Evolutionary conservation across 2,329 filamentous ascomycete species (phyloP).

Genomic region (Trichoderma guizhouense): DNA sequence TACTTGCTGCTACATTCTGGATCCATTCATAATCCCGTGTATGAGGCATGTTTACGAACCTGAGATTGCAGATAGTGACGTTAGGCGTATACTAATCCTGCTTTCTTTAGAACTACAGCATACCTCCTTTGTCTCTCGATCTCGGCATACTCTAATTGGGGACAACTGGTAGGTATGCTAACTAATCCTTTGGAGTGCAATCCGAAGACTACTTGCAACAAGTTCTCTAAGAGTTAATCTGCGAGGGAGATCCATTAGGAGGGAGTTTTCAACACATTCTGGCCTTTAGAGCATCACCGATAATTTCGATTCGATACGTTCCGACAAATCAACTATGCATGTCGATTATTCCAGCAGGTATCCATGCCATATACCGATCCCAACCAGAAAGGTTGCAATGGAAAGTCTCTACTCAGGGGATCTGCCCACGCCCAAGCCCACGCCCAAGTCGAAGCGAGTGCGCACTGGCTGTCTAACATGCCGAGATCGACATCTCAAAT

Average conservation of each 20-base stretch:
- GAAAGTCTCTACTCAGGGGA: not conserved
- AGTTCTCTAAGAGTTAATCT: not conserved
- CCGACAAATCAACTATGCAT: not conserved
- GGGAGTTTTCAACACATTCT: not conserved
- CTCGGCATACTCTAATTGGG: not conserved
- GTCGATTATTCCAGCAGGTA: not conserved
- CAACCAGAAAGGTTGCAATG: not conserved
- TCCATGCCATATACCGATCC: not conserved
- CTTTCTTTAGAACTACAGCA: not conserved
- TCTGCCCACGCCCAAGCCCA: not conserved
- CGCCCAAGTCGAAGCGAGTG: conserved; percentile 63
- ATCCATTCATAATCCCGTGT: not conserved
- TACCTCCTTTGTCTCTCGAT: too few species aligned
- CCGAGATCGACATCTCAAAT: conserved; percentile 84
- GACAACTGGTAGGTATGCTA: not conserved
- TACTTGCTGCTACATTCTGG: not conserved
- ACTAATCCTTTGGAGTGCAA: too few species aligned
- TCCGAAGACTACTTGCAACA: not conserved
- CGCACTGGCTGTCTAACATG: conserved; percentile 90
- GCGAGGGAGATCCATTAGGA: not conserved
- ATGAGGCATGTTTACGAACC: not conserved
- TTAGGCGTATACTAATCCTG: not conserved
- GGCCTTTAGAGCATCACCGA: not conserved
- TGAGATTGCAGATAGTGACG: not conserved
- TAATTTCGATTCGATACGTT: not conserved